These are phyloP conservation scores for Mrakia blollopis DNA, from an alignment of 768 basidiomycete genomes.

Conservation along the genomic window DNA sequence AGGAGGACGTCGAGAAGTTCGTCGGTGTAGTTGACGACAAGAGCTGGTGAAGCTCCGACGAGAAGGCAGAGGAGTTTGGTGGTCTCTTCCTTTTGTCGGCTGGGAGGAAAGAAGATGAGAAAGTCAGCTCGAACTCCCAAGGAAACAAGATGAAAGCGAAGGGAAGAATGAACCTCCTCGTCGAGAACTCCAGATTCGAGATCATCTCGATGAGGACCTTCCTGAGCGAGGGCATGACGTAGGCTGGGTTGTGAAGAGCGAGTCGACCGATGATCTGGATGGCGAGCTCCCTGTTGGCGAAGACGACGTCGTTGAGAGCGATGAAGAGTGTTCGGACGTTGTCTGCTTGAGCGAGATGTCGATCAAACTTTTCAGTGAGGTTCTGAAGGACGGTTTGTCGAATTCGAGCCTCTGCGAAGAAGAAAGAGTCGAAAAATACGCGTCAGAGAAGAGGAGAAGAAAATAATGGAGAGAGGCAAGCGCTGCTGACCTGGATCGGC, in stretches of 20 bases:
- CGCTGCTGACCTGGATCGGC: slow-evolving; percentile 76
- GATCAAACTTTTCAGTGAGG: slow-evolving; percentile 89
- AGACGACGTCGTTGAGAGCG: slow-evolving; percentile 93
- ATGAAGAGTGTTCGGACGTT: slow-evolving; percentile 97
- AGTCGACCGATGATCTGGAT: slow-evolving; percentile 87
- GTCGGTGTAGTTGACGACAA: slow-evolving; percentile 92
- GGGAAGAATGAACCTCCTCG: slow-evolving; percentile 70
- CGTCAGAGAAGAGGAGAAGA: background rate
- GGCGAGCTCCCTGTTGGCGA: slow-evolving; percentile 86
- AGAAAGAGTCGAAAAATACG: slow-evolving; percentile 15
- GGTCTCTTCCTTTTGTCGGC: slow-evolving; percentile 67
- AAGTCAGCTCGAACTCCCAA: background rate
- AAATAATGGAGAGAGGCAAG: background rate
- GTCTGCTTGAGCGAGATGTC: slow-evolving; percentile 94
- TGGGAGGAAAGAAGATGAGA: slow-evolving; percentile 23
- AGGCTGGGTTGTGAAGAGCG: slow-evolving; percentile 91
- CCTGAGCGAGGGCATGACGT: slow-evolving; percentile 94
- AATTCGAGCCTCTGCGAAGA: slow-evolving; percentile 62
- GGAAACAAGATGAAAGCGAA: slow-evolving; percentile 11
- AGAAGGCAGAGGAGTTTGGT: slow-evolving; percentile 82
- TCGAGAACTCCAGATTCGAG: slow-evolving; percentile 94
- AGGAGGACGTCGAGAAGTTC: slow-evolving; percentile 91
- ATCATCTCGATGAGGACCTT: slow-evolving; percentile 93
- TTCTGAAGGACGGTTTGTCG: slow-evolving; percentile 78
- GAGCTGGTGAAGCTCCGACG: slow-evolving; percentile 81